Conservation (phyloP, 306 rosid species). For the Ammopiptanthus mongolicus region DNA sequence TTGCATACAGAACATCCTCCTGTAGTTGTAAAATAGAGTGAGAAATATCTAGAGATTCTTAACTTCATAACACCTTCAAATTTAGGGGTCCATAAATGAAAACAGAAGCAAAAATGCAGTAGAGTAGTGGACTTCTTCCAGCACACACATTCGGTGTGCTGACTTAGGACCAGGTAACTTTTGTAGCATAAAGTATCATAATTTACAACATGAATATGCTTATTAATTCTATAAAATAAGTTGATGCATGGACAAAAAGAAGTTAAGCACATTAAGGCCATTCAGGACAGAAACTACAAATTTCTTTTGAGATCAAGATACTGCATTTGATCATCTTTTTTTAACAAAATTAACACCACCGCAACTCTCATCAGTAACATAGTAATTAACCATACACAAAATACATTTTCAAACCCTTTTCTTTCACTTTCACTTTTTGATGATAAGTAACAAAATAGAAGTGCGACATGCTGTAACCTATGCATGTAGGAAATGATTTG, state of each 20-base stretch:
- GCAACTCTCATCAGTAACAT: background rate
- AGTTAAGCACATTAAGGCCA: background rate
- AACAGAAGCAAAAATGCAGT: background rate
- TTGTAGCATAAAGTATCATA: background rate
- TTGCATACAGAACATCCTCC: conserved; percentile 95
- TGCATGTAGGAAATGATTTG: background rate
- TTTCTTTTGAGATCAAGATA: background rate
- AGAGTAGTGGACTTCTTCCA: background rate
- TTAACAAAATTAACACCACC: background rate
- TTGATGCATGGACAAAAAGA: background rate
- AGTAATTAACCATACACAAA: background rate
- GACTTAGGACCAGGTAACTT: background rate
- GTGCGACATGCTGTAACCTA: background rate
- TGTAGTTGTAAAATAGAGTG: conserved; percentile 33
- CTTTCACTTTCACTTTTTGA: background rate
- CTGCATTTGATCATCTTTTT: background rate
- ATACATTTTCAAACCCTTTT: background rate
- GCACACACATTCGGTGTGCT: background rate
- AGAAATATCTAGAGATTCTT: conserved; percentile 10
- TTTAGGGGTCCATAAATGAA: background rate
- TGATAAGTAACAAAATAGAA: background rate
- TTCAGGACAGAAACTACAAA: background rate
- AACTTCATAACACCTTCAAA: background rate
- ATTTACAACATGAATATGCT: background rate
- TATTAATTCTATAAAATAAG: background rate